phyloP scores from a whole-genome alignment of 2,329 filamentous ascomycete genomes.

The Aspergillus candidus region DNA sequence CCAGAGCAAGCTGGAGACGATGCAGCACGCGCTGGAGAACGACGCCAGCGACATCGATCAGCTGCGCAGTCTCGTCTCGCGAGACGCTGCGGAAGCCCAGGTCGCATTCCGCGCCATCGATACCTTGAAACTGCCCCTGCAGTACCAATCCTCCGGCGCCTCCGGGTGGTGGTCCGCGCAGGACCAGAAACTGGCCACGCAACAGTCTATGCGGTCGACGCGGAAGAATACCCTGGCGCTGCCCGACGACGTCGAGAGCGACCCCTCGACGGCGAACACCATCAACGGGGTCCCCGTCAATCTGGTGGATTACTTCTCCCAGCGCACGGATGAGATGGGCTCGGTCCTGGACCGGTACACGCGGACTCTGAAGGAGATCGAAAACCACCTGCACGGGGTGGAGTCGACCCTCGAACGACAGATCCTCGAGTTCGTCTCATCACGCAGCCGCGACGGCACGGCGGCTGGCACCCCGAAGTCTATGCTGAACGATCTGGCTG shows the following conservation, averaged over 20 bases:
- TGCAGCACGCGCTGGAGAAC: conserved; percentile 57
- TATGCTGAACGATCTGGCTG: conserved; percentile 45
- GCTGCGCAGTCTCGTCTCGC: conserved; percentile 53
- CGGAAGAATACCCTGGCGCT: conserved; percentile 42
- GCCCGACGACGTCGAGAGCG: conserved; percentile 40
- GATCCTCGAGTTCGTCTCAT: conserved; percentile 49
- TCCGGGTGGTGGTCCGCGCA: conserved; percentile 36
- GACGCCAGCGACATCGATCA: conserved; percentile 57
- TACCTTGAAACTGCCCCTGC: conserved; percentile 63
- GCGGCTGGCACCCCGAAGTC: conserved; percentile 41
- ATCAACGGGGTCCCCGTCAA: conserved; percentile 52
- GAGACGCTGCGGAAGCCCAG: conserved; percentile 64
- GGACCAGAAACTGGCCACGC: conserved; percentile 35
- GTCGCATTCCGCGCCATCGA: conserved; percentile 68
- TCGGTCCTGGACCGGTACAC: conserved; percentile 53
- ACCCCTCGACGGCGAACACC: conserved; percentile 34
- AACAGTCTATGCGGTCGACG: conserved; percentile 34
- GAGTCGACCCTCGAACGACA: conserved; percentile 56
- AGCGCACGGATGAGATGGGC: conserved; percentile 57
- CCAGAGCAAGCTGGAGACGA: conserved; percentile 54
- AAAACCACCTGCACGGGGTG: conserved; percentile 59
- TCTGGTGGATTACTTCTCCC: conserved; percentile 59
- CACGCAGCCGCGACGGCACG: conserved; percentile 34
- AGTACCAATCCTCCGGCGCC: conserved; percentile 50
- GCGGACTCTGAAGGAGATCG: conserved; percentile 57